Base-by-base conservation (phyloP, 169 alveolate species). In the Plasmodium inui region DNA sequence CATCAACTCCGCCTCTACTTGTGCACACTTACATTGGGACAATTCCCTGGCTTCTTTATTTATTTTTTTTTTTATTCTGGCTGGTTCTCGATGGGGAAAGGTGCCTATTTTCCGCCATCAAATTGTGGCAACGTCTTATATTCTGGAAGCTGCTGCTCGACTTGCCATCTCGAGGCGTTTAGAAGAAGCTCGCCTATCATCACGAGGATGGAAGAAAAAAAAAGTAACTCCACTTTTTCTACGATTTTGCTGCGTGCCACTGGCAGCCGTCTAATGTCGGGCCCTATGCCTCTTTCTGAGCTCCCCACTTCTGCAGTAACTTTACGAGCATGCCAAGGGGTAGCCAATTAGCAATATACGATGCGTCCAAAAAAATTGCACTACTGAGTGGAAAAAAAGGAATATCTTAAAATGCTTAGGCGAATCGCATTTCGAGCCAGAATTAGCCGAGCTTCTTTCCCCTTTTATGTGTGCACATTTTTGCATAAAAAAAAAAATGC, bases 391-490 rank as follows among this genome's bases (percentile, higher is more conserved):
- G 2, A 34, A 81, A 19, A 44, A 80, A 79, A 3, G 61, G 61
- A 32, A 50, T 82, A 22, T 57, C 70, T 14, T 55, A 67, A 67
- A 67, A 82, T 12, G 32, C 37, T 50, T 34, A 37, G 32, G 39
- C 4, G 39, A 17, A 26, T 55, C 61, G 71, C 12, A 83, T 67
- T 30, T 73, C 50, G 44, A 34, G 57, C 28, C 37, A 39, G 84
- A 84, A 73, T 26, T 73, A 46, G 41, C 26, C 78, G 76, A 67
- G 41, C n/a, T 67, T 73, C 34, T 12, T 2, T 73, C 80, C 67
- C 57, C 26, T 84, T 19, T 32, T 34, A 57, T 79, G 82, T 89
- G 82, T 79, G 94, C 94, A 89, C 89, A 79, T 79, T 89, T 89
- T 79, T 89, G 84, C 94, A 89, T 89, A 57, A 26, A 39, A 84